Percentiles rank a stretch among this genome's conserved stretches.
Evolutionary conservation across 148 eudicot genomes (phyloP).

Genomic region (Rhododendron griersonianum): DNA sequence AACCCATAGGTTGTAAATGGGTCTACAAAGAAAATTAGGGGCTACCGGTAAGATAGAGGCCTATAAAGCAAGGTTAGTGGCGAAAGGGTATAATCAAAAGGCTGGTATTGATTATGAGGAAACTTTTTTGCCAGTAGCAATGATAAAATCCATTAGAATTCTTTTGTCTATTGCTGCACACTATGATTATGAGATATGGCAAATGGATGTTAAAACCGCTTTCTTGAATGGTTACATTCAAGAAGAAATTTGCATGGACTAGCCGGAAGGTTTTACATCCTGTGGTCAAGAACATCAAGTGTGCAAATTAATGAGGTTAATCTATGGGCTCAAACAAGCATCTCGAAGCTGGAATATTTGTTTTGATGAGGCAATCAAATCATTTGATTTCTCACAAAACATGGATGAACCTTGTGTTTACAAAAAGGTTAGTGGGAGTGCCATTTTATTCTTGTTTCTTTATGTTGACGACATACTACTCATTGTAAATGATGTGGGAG

Average conservation of each 20-base stretch:
- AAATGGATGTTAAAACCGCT: neutral
- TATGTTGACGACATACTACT: too few species aligned
- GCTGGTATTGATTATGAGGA: neutral
- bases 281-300: neutral
- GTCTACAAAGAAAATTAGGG: neutral
- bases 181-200: neutral
- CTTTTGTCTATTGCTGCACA: neutral
- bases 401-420: neutral
- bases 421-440: neutral
- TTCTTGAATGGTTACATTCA: neutral
- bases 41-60: neutral
- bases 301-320: neutral
- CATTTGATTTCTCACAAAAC: neutral
- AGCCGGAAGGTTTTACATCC: neutral
- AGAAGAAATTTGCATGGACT: neutral
- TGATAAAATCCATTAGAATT: neutral
- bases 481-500: too few species aligned
- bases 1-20: neutral
- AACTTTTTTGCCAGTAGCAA: neutral
- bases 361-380: neutral
- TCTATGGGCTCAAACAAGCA: neutral
- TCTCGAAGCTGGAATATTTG: neutral
- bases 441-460: neutral
- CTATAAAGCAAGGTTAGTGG: too few species aligned
- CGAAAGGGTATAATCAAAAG: neutral